phyloP scores from a whole-genome alignment of 306 rosid genomes.

The Lathyrus tuberosus region DNA sequence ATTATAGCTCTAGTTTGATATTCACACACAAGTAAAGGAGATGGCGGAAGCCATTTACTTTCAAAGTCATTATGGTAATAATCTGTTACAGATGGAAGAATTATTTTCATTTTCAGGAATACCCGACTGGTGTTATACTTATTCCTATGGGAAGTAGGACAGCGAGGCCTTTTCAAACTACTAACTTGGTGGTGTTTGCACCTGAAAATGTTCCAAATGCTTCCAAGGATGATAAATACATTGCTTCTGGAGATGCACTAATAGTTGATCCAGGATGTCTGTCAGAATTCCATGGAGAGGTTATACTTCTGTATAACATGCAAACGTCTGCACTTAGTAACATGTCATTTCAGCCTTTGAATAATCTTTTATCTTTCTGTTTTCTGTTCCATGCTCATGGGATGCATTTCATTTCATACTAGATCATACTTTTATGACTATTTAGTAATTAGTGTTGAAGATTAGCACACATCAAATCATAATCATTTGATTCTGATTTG shows the following conservation, averaged over 20 bases:
- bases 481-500: too few relatives aligned
- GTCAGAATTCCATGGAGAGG: slow-evolving; percentile 77
- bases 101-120: slow-evolving; percentile 62
- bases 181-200: slow-evolving; percentile 79
- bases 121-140: slow-evolving; percentile 72
- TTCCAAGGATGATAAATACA: slow-evolving; percentile 43
- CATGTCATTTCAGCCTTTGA: slow-evolving; percentile 23
- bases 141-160: slow-evolving; percentile 86
- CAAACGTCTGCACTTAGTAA: slow-evolving; percentile 30
- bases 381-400: slow-evolving; percentile 19
- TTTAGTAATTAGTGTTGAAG: slow-evolving; percentile 18
- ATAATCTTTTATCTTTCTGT: slow-evolving; percentile 27
- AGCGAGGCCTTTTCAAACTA: slow-evolving; percentile 65
- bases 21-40: slow-evolving; percentile 24
- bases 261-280: slow-evolving; percentile 91
- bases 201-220: slow-evolving; percentile 54
- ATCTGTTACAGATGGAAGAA: slow-evolving; percentile 28
- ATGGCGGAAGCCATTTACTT: slow-evolving; percentile 17
- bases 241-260: slow-evolving; percentile 79
- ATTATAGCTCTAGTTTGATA: slow-evolving; percentile 27
- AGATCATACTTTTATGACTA: not conserved
- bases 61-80: slow-evolving; percentile 25
- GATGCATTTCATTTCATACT: slow-evolving; percentile 34
- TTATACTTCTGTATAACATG: slow-evolving; percentile 43
- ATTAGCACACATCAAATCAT: too few relatives aligned